Evolutionary conservation across 2,329 filamentous ascomycete genomes (phyloP), one percentile per base, ranked within the genome.

Genomic region (Escovopsis weberi): DNA sequence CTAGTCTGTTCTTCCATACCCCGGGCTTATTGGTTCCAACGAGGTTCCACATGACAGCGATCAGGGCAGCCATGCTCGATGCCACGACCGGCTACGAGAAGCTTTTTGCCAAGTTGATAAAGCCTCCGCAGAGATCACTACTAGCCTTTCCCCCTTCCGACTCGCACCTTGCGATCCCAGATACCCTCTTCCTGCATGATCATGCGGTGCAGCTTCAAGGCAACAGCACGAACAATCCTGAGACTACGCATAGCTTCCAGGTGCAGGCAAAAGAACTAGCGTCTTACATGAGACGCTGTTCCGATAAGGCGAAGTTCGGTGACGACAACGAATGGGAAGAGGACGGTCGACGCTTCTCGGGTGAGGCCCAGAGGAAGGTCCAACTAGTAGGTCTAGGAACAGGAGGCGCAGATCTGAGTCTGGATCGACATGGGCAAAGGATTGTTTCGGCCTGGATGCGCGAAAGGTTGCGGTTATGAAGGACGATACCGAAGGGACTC

Each of bases 1-100:
- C 77, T 0, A 63, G 64, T 41, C 61, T 80, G 1, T 71, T 80
- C 51, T 79, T 80, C 50, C 71, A 72, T 40, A 70, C 65, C 0
- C 57, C 75, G 0, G 70, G 69, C 0, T 45, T 74, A 5, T 49
- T 59, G 1, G 58, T 69, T 0, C 71, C 72, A 0, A 57, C 57
- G 2, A 61, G 62, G 2, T 75, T 76, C 47, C 49, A 56, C 44
- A 51, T 56, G 37, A 59, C 61, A 2, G 54, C 52, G 4, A 51
- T 58, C 10, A 50, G 60, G 34, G 46, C 53, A 1, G 42, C 43
- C 18, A 51, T 52, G 30, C 44, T 57, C 26, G 48, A 55, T 37
- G 42, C 53, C 38, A 34, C 58, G 46, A 45, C 49, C 15, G 51
- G 54, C 12, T 50, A 51, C 26, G 39, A 55, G 7, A 39, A 45